Percentiles rank a stretch among this genome's conserved stretches.
Conservation (phyloP, 768 basidiomycete species). For the Scleroderma citrinum region DNA sequence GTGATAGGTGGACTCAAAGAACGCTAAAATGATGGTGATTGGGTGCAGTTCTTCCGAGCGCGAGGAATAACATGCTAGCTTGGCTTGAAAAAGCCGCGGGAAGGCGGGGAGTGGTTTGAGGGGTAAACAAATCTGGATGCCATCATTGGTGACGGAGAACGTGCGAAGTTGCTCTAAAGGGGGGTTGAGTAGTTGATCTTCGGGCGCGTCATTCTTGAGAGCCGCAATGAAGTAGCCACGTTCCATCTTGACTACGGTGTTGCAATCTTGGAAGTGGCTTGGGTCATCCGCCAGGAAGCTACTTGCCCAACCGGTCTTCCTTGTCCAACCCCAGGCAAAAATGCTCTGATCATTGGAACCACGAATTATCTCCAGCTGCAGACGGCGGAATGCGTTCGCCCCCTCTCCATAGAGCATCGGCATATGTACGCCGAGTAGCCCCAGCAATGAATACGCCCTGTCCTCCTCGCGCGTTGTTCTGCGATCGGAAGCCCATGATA, state of each 20-base stretch:
- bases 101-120: neutral
- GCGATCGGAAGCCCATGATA: slow-evolving; percentile 14
- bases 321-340: slow-evolving; percentile 7
- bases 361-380: slow-evolving; percentile 8
- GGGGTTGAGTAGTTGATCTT: neutral
- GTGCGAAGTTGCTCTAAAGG: neutral
- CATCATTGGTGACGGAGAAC: neutral
- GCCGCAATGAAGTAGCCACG: neutral
- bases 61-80: neutral
- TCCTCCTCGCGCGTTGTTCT: slow-evolving; percentile 17
- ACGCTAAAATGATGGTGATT: neutral
- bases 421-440: slow-evolving; percentile 10
- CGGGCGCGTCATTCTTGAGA: neutral
- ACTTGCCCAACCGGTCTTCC: neutral
- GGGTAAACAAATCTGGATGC: neutral
- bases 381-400: slow-evolving; percentile 11
- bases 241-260: neutral
- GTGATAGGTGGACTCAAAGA: neutral
- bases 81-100: neutral
- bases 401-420: slow-evolving; percentile 16
- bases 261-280: neutral
- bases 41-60: neutral
- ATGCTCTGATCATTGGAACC: slow-evolving; percentile 9
- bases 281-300: neutral
- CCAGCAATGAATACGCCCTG: slow-evolving; percentile 15